phyloP scores from a whole-genome alignment of 1,139 yeast species.

The Blastobotrys ciferrii region DNA sequence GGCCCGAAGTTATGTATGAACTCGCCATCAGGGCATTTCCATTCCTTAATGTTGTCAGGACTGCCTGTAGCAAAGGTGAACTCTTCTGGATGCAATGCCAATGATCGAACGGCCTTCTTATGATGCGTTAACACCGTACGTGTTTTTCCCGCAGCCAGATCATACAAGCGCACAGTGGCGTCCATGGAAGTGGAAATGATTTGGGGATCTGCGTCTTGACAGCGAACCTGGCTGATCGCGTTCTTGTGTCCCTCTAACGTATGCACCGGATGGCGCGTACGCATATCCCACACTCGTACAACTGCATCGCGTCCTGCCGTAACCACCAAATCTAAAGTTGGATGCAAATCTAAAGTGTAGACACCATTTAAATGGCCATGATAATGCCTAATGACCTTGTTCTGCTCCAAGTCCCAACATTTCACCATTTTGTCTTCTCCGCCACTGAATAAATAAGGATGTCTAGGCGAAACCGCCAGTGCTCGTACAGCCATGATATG shows the following conservation, averaged over 20 bases:
- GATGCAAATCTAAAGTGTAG: constrained; percentile 79
- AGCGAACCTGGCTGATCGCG: constrained; percentile 65
- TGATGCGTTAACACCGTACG: constrained; percentile 74
- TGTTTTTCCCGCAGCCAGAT: constrained; percentile 66
- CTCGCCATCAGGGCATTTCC: constrained; percentile 78
- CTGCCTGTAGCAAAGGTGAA: constrained; percentile 79
- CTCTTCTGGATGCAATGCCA: constrained; percentile 68
- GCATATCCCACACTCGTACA: constrained; percentile 89
- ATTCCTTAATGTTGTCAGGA: constrained; percentile 75
- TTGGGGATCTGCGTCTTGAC: constrained; percentile 80
- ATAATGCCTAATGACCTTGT: constrained; percentile 77
- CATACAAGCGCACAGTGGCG: constrained; percentile 85
- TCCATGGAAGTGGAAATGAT: constrained; percentile 82
- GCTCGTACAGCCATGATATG: constrained; percentile 89
- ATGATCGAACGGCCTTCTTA: constrained; percentile 72
- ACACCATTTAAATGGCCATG: constrained; percentile 95
- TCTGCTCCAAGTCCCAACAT: constrained; percentile 94
- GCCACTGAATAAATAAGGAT: constrained; percentile 87
- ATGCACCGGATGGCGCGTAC: constrained; percentile 74
- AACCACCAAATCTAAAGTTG: constrained; percentile 79
- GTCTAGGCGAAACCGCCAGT: constrained; percentile 65
- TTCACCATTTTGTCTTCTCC: constrained; percentile 94
- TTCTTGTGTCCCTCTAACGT: constrained; percentile 79
- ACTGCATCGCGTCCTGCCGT: constrained; percentile 91
- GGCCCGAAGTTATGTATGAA: constrained; percentile 56